A percentile compares a stretch with the other conserved stretches of the same genome.
These are phyloP conservation scores for Sporothrix globosa DNA, from an alignment of 2,329 filamentous ascomycete species.

Conservation along the genomic window DNA sequence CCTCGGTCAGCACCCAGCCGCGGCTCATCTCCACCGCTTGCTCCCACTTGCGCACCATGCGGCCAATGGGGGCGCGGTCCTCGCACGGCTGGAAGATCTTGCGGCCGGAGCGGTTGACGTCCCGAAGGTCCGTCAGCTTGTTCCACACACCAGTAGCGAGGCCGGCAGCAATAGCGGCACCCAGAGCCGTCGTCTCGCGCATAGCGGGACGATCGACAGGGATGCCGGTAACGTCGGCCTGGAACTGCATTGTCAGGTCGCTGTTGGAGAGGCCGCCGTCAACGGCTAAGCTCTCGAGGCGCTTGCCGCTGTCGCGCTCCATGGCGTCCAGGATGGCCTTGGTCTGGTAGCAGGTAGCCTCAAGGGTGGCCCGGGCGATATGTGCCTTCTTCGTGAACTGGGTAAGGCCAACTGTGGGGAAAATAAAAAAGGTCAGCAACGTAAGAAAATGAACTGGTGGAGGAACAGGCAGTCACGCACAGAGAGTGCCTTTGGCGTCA, in stretches of 20 bases:
- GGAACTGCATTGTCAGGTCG: constrained; percentile 87
- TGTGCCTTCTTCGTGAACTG: constrained; percentile 84
- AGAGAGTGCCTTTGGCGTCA: constrained; percentile 85
- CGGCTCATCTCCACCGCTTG: constrained; percentile 63
- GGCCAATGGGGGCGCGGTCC: constrained; percentile 46
- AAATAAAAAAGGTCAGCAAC: neutral
- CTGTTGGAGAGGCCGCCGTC: constrained; percentile 91
- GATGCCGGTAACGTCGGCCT: constrained; percentile 82
- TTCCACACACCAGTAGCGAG: constrained; percentile 80
- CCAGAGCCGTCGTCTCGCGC: constrained; percentile 87
- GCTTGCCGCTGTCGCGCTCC: constrained; percentile 80
- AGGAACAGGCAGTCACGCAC: constrained; percentile 52
- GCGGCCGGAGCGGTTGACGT: constrained; percentile 71
- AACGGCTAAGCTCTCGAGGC: constrained; percentile 74
- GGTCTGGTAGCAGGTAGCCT: constrained; percentile 90
- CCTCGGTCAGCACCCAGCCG: constrained; percentile 52
- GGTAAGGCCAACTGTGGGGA: constrained; percentile 69
- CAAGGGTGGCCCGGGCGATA: constrained; percentile 84
- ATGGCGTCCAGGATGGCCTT: constrained; percentile 90
- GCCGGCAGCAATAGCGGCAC: constrained; percentile 87
- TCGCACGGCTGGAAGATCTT: constrained; percentile 72
- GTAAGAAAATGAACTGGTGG: neutral
- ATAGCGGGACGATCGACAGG: constrained; percentile 82
- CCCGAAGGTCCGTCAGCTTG: constrained; percentile 70
- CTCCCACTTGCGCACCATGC: constrained; percentile 58